Percentiles rank a stretch among this genome's conserved stretches.
phyloP scores from a whole-genome alignment of 164 flowering plant species.

The Dillenia suffruticosa region DNA sequence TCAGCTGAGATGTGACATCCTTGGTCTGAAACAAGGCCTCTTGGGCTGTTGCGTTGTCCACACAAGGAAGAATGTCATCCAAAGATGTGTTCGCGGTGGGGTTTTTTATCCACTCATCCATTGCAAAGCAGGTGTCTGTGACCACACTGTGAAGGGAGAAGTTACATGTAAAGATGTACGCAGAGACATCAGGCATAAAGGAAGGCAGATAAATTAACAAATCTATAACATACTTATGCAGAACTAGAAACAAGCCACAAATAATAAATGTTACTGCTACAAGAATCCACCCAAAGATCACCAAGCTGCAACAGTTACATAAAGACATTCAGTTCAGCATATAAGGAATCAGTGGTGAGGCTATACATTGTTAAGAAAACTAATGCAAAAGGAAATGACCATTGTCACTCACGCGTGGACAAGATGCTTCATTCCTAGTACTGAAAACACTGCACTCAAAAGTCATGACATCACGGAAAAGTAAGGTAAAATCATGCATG shows the following conservation, averaged over 20 bases:
- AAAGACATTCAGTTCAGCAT: neutral
- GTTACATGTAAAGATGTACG: too few relatives aligned
- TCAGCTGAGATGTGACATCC: conserved; percentile 52
- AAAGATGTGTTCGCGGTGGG: conserved; percentile 85
- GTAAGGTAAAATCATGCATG: neutral
- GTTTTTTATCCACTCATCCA: conserved; percentile 82
- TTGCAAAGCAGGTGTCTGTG: conserved; percentile 78
- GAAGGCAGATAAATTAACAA: too few relatives aligned
- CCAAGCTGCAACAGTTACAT: conserved; percentile 55
- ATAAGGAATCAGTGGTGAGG: neutral
- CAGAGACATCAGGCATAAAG: too few relatives aligned
- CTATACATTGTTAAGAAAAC: neutral
- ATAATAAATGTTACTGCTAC: conserved; percentile 80
- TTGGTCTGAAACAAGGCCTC: conserved; percentile 54
- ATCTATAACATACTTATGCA: conserved; percentile 59
- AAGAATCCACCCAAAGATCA: conserved; percentile 85
- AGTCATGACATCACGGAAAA: conserved; percentile 4
- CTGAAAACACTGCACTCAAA: conserved; percentile 67
- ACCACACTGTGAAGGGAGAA: conserved; percentile 40
- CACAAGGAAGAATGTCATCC: conserved; percentile 86
- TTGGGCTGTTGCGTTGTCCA: conserved; percentile 75
- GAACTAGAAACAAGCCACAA: conserved; percentile 81
- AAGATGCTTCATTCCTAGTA: conserved; percentile 63
- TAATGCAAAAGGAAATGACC: too few relatives aligned
- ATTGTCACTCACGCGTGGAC: conserved; percentile 66